phyloP scores from a whole-genome alignment of 2,329 filamentous ascomycete species.

The Macrophomina phaseolina region DNA sequence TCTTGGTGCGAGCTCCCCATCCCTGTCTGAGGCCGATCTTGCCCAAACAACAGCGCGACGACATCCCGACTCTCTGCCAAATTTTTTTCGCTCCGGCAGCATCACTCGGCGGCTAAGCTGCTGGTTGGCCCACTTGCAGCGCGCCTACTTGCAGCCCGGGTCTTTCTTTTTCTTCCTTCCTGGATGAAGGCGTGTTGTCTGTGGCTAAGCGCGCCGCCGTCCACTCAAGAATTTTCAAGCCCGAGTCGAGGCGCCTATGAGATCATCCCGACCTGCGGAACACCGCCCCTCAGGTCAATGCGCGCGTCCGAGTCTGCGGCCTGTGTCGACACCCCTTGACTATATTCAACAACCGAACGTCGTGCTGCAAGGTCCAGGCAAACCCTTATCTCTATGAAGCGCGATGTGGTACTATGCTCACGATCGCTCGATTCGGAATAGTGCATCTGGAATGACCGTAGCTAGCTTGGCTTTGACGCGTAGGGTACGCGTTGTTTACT shows the following conservation, averaged over 20 bases:
- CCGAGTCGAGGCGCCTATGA: slow-evolving; percentile 17
- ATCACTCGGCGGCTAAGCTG: not conserved
- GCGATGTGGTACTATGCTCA: not conserved
- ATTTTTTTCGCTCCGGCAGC: not conserved
- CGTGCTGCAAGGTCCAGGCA: not conserved
- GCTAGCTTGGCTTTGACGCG: not conserved
- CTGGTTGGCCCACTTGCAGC: not conserved
- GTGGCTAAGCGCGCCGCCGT: not conserved
- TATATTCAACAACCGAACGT: not conserved
- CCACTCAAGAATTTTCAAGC: slow-evolving; percentile 15
- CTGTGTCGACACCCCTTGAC: not conserved
- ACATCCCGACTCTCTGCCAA: slow-evolving; percentile 8
- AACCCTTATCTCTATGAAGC: not conserved
- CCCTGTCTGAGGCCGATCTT: slow-evolving; percentile 17
- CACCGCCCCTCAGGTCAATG: slow-evolving; percentile 17
- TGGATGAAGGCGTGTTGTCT: not conserved
- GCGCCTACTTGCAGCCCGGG: not conserved
- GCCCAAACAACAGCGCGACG: not conserved
- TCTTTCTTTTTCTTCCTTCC: not conserved
- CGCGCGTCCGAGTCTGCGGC: not conserved
- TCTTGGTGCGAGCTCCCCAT: not conserved
- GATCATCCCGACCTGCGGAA: slow-evolving; percentile 18
- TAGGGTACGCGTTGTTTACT: slow-evolving; percentile 2
- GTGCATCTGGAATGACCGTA: not conserved
- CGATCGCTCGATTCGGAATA: not conserved